A percentile compares a stretch with the other conserved stretches of the same genome.
Conservation (phyloP, 2,329 filamentous ascomycete species). For the Epichloe sp. region DNA sequence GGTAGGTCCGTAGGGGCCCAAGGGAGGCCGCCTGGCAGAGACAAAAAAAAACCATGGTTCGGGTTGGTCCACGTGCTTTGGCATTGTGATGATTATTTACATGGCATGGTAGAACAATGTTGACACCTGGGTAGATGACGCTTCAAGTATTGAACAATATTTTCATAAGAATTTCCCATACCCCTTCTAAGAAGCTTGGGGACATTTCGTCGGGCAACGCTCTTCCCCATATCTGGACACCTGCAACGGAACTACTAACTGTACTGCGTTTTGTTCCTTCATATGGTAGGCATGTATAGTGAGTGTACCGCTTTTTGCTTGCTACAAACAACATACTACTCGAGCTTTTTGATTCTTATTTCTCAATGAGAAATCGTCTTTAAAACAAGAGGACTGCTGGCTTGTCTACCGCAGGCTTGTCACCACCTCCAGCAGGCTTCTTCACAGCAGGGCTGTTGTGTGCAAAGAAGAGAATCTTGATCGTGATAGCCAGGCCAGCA, state of each 20-base stretch:
- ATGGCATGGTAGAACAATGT: not conserved
- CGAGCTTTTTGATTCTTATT: not conserved
- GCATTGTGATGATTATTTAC: too few relatives aligned
- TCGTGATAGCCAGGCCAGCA: slow-evolving; percentile 79
- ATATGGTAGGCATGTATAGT: too few relatives aligned
- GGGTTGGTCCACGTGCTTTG: too few relatives aligned
- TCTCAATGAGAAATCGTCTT: not conserved
- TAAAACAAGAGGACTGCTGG: slow-evolving; percentile 10
- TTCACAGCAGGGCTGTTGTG: slow-evolving; percentile 44
- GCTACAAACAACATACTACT: not conserved
- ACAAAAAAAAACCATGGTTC: too few relatives aligned
- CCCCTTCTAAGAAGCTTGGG: not conserved
- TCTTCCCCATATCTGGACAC: not conserved
- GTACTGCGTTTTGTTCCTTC: not conserved
- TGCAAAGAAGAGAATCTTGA: slow-evolving; percentile 95
- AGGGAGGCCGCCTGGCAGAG: not conserved
- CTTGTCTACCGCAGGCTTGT: slow-evolving; percentile 12
- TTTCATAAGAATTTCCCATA: not conserved
- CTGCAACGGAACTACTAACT: not conserved
- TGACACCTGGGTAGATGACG: not conserved
- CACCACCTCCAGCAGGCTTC: slow-evolving; percentile 23
- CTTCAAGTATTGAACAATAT: not conserved
- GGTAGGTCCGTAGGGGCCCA: too few relatives aligned
- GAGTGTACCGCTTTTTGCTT: not conserved
- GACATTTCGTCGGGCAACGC: not conserved